phyloP scores from a whole-genome alignment of 805 yeast genomes.

The Ogataea nonfermentans region DNA sequence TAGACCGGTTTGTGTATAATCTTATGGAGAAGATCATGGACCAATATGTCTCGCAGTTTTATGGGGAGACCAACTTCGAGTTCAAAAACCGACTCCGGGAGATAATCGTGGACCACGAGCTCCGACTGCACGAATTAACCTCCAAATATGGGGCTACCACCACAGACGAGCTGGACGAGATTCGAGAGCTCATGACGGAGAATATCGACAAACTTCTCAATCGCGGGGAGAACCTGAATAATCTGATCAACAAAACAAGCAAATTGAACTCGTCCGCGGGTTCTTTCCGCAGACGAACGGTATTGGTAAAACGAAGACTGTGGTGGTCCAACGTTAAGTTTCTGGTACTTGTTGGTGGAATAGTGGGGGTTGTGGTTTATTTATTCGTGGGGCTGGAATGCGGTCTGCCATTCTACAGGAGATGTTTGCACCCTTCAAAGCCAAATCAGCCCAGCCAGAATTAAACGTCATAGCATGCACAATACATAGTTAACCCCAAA shows the following conservation, averaged over 20 bases:
- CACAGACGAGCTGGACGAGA: constrained; percentile 59
- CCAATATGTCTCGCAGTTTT: constrained; percentile 37
- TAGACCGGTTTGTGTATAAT: constrained; percentile 45
- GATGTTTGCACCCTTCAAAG: constrained; percentile 37
- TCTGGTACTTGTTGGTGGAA: constrained; percentile 29
- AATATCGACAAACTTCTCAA: constrained; percentile 69
- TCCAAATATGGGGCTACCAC: constrained; percentile 32
- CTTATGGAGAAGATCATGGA: constrained; percentile 50
- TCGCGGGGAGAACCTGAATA: constrained; percentile 74
- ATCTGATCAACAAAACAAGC: constrained; percentile 77
- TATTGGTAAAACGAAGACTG: constrained; percentile 57
- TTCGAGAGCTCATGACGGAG: constrained; percentile 65
- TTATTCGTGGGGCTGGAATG: constrained; percentile 50
- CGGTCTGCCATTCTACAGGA: constrained; percentile 49
- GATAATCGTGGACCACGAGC: constrained; percentile 53
- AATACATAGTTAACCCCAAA: neutral
- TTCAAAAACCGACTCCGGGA: constrained; percentile 57
- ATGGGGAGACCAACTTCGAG: constrained; percentile 36
- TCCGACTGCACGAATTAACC: constrained; percentile 41
- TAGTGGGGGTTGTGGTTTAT: constrained; percentile 39
- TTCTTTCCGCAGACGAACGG: constrained; percentile 69
- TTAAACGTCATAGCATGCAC: neutral
- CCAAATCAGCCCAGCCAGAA: constrained; percentile 25
- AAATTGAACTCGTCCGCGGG: constrained; percentile 63
- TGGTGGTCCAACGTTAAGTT: constrained; percentile 65